Evolutionary conservation across 2,329 filamentous ascomycete genomes (phyloP).

Genomic region (Trichoderma brevicompactum): DNA sequence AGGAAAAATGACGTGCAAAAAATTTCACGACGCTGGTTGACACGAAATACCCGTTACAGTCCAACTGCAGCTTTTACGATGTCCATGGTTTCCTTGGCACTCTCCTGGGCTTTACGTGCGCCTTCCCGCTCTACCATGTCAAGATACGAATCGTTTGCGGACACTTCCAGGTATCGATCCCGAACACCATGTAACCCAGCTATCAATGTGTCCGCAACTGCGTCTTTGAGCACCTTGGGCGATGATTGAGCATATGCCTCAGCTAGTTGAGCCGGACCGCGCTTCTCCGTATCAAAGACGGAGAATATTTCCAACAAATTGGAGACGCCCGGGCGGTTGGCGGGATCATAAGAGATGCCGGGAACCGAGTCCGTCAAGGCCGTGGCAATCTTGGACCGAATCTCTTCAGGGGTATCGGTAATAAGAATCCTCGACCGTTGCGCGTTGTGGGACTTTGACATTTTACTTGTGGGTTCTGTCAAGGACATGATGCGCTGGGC

Average conservation of each 20-base stretch:
- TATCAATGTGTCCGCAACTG: conserved; percentile 63
- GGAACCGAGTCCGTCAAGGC: conserved; percentile 77
- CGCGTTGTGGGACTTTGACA: conserved; percentile 87
- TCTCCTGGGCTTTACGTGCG: conserved; percentile 62
- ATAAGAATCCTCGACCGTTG: conserved; percentile 79
- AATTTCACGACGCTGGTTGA: conserved; percentile 6
- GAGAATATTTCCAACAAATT: conserved; percentile 85
- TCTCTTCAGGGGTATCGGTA: conserved; percentile 68
- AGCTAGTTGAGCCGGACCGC: conserved; percentile 49
- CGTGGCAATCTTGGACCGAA: conserved; percentile 69
- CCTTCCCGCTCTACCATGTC: conserved; percentile 63
- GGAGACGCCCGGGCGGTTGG: conserved; percentile 75
- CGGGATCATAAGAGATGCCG: conserved; percentile 72
- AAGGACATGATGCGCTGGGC: conserved; percentile 90
- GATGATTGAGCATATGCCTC: conserved; percentile 44
- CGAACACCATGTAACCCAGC: conserved; percentile 58
- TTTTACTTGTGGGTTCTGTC: conserved; percentile 76
- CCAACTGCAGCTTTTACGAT: conserved; percentile 58
- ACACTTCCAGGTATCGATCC: conserved; percentile 58
- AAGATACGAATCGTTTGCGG: conserved; percentile 54
- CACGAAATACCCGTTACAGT: conserved; percentile 38
- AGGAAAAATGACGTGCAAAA: not conserved
- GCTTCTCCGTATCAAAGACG: conserved; percentile 59
- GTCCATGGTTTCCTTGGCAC: conserved; percentile 62
- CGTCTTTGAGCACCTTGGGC: conserved; percentile 50